Percentiles rank a stretch among this genome's conserved stretches.
Conservation (phyloP, 306 rosid genomes). For the Chamaecrista fasciculata region DNA sequence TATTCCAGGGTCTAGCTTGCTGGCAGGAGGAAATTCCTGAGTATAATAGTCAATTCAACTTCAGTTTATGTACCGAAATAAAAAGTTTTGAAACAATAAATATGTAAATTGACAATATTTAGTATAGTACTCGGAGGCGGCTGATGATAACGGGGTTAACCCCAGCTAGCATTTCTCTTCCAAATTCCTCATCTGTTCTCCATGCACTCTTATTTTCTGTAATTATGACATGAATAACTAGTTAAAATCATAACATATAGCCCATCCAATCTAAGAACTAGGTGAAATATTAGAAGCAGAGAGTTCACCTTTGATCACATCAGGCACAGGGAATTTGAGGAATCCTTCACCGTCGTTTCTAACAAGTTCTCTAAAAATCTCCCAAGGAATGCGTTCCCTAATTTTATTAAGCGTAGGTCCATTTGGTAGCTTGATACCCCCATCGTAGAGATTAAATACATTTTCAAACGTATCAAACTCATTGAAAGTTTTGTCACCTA, state of each 20-base stretch:
- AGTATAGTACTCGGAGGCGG: constrained; percentile 54
- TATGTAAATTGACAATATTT: neutral
- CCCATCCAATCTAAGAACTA: neutral
- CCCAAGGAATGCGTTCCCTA: constrained; percentile 68
- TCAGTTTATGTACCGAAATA: neutral
- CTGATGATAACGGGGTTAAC: constrained; percentile 75
- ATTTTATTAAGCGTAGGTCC: constrained; percentile 40
- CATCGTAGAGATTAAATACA: constrained; percentile 60
- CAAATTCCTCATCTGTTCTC: constrained; percentile 88
- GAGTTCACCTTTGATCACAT: constrained; percentile 63
- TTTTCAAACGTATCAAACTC: constrained; percentile 80
- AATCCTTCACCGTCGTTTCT: constrained; percentile 76
- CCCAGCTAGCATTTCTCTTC: constrained; percentile 93
- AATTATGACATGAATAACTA: neutral
- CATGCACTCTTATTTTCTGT: constrained; percentile 74
- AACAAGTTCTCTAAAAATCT: constrained; percentile 63
- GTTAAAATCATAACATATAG: neutral
- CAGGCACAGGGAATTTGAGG: constrained; percentile 80
- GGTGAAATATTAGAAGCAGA: neutral
- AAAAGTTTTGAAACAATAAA: neutral
- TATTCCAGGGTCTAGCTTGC: constrained; percentile 46
- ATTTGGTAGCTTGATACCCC: constrained; percentile 55
- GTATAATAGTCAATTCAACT: constrained; percentile 3
- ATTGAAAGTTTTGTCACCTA: constrained; percentile 65
- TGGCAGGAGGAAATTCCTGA: constrained; percentile 59